phyloP scores from a whole-genome alignment of 2,329 filamentous ascomycete species.

The Alternaria solani region DNA sequence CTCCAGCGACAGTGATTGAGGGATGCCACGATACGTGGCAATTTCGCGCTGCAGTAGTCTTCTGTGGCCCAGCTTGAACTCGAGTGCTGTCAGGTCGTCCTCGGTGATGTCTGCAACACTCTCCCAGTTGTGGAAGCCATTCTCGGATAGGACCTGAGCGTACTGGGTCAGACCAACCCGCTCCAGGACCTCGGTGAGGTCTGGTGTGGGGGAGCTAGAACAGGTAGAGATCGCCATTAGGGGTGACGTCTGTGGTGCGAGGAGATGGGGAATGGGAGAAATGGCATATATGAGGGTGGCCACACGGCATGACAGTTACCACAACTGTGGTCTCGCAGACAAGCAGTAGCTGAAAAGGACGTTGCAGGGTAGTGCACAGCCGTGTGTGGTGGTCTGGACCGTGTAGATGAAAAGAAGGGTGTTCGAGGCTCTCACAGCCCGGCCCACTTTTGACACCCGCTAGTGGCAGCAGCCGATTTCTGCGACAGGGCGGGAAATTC shows the following conservation, averaged over 20 bases:
- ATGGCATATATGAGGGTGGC: conserved; percentile 18
- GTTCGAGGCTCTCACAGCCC: conserved; percentile 24
- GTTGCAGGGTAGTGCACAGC: conserved; percentile 15
- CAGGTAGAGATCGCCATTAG: conserved; percentile 40
- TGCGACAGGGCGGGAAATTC: neutral
- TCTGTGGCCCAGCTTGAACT: conserved; percentile 53
- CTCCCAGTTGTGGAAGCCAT: conserved; percentile 51
- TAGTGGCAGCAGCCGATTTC: conserved; percentile 12
- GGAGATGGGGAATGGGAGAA: conserved; percentile 23
- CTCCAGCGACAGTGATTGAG: conserved; percentile 37
- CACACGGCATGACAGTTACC: conserved; percentile 10
- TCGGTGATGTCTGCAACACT: conserved; percentile 53
- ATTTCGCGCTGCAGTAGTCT: conserved; percentile 52
- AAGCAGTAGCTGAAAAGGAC: conserved; percentile 14
- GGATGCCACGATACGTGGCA: conserved; percentile 46
- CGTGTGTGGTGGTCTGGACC: conserved; percentile 24
- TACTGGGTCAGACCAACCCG: conserved; percentile 45
- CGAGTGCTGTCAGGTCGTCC: conserved; percentile 46
- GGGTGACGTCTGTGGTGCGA: conserved; percentile 26
- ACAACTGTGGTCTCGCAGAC: conserved; percentile 8
- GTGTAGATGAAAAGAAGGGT: conserved; percentile 24
- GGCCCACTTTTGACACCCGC: conserved; percentile 10
- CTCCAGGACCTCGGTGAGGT: conserved; percentile 40
- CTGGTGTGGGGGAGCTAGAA: conserved; percentile 28
- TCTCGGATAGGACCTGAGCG: conserved; percentile 37